Conservation (phyloP, 176 grass and related monocot species). For the Aegilops speltoides region DNA sequence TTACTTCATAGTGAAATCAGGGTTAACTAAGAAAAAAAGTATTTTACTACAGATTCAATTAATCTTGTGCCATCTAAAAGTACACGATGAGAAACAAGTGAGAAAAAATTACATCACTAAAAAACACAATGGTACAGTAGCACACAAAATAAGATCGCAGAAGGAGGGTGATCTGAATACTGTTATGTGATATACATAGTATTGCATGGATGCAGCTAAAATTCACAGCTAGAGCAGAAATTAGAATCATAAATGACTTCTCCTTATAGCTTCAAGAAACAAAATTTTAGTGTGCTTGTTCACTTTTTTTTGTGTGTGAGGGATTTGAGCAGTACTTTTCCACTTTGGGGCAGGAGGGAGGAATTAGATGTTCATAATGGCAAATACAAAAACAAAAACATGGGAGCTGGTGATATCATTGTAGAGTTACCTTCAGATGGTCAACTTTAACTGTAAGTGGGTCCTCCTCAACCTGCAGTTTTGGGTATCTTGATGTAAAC, state of each 20-base stretch:
- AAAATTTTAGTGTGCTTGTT: background rate
- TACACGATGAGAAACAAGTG: background rate
- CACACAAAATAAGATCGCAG: background rate
- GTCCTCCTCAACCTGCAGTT: slow-evolving; percentile 86
- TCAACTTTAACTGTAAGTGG: slow-evolving; percentile 95
- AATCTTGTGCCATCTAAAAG: background rate
- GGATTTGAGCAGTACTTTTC: background rate
- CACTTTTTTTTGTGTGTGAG: background rate
- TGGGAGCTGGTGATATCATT: slow-evolving; percentile 3
- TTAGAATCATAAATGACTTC: background rate
- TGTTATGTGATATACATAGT: background rate
- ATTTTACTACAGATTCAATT: background rate
- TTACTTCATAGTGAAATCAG: slow-evolving; percentile 22
- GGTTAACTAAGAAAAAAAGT: slow-evolving; percentile 1
- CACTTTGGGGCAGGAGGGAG: background rate
- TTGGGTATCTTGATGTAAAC: slow-evolving; percentile 32
- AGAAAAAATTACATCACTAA: background rate
- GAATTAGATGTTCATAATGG: background rate
- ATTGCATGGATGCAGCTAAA: background rate
- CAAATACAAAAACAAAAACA: slow-evolving; percentile 16
- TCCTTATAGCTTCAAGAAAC: background rate
- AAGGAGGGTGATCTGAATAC: slow-evolving; percentile 1
- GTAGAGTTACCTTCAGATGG: slow-evolving; percentile 82
- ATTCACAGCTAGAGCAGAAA: background rate
- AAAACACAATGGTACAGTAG: background rate